Percentiles rank a stretch among this genome's conserved stretches.
These are phyloP conservation scores for Colletotrichum sojae DNA, from an alignment of 2,329 filamentous ascomycete genomes.

Conservation along the genomic window DNA sequence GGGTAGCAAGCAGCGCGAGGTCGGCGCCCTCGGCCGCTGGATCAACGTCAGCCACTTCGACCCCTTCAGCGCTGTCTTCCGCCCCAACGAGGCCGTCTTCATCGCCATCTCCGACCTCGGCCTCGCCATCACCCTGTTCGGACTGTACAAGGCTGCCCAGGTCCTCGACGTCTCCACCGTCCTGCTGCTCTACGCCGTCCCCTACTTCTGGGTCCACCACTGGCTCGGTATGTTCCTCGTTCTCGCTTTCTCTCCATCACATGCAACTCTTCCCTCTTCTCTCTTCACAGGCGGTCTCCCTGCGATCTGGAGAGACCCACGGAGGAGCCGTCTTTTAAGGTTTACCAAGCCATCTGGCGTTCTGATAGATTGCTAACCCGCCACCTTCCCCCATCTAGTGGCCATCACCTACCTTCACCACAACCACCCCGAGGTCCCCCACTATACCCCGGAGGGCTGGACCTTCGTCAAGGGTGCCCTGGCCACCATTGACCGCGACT, in stretches of 20 bases:
- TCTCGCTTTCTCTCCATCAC: background rate
- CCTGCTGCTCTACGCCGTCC: constrained; percentile 72
- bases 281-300: no score
- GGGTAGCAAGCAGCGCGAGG: constrained; percentile 62
- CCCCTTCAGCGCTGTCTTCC: constrained; percentile 73
- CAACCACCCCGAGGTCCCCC: constrained; percentile 69
- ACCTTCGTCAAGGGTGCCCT: constrained; percentile 73
- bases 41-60: constrained; percentile 71
- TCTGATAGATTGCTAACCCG: background rate
- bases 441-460: constrained; percentile 70
- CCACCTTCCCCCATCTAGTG: constrained; percentile 57
- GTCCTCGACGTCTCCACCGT: constrained; percentile 70
- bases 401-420: constrained; percentile 84
- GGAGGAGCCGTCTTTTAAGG: constrained; percentile 2
- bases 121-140: constrained; percentile 64
- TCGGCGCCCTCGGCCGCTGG: constrained; percentile 51
- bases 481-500: constrained; percentile 73
- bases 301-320: background rate
- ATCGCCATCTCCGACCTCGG: constrained; percentile 74
- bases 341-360: background rate
- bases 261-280: no score
- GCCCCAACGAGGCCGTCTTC: constrained; percentile 67
- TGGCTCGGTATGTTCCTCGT: constrained; percentile 69
- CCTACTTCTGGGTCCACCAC: constrained; percentile 80
- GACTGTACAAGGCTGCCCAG: constrained; percentile 66